Conservation (phyloP, 306 rosid genomes). For the Trifolium dubium region DNA sequence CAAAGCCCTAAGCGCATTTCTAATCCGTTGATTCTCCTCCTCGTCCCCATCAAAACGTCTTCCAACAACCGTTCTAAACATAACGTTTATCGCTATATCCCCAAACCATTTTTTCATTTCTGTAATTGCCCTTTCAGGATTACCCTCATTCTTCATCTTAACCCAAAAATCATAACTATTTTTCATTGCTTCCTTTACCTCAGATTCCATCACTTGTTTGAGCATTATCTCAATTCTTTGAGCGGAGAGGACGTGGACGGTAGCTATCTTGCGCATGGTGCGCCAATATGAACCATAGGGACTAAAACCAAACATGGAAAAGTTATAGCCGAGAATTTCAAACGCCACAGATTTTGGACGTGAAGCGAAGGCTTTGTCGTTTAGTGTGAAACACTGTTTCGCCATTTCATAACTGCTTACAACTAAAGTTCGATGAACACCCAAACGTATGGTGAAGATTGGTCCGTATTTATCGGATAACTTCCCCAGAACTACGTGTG, state of each 20-base stretch:
- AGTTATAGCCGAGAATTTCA: constrained; percentile 37
- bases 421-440: constrained; percentile 30
- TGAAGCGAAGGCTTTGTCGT: constrained; percentile 39
- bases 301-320: constrained; percentile 41
- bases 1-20: constrained; percentile 4
- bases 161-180: constrained; percentile 1
- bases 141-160: background rate
- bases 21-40: constrained; percentile 22
- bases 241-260: constrained; percentile 34
- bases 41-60: constrained; percentile 31
- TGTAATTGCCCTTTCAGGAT: background rate
- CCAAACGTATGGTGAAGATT: constrained; percentile 36
- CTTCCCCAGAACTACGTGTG: background rate
- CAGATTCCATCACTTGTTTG: constrained; percentile 29
- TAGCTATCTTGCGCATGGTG: constrained; percentile 43
- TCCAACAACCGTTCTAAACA: constrained; percentile 41
- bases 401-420: constrained; percentile 42
- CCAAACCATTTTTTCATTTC: constrained; percentile 56
- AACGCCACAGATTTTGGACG: constrained; percentile 40
- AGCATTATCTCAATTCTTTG: constrained; percentile 36
- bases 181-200: constrained; percentile 32
- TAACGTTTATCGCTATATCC: constrained; percentile 21
- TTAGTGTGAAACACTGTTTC: constrained; percentile 42
- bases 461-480: constrained; percentile 22
- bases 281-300: constrained; percentile 58